phyloP scores from a whole-genome alignment of 257 asterid species.

The Thymus mandschuricus region DNA sequence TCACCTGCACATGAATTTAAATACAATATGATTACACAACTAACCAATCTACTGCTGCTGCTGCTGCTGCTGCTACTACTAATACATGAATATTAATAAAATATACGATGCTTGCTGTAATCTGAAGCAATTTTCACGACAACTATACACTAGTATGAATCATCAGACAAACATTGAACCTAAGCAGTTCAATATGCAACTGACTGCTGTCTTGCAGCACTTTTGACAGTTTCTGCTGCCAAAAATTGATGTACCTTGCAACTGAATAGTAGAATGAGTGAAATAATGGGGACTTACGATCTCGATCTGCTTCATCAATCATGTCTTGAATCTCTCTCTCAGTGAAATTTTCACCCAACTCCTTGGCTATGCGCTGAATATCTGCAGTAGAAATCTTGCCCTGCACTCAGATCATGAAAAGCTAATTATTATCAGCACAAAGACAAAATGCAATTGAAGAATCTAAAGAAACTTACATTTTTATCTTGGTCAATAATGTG shows the following conservation, averaged over 20 bases:
- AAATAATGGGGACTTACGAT: conserved; percentile 62
- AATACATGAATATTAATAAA: not conserved
- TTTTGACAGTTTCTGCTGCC: not conserved
- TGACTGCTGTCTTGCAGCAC: not conserved
- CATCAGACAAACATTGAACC: not conserved
- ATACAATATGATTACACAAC: no score
- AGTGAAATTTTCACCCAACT: conserved; percentile 77
- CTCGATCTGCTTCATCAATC: conserved; percentile 94
- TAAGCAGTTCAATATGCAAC: not conserved
- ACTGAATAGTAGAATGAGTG: conserved; percentile 1
- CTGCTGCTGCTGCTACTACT: no score
- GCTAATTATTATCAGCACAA: conserved; percentile 25
- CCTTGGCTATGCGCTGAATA: conserved; percentile 79
- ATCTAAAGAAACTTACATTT: conserved; percentile 51
- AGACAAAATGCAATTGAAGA: conserved; percentile 23
- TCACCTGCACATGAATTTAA: conserved; percentile 54
- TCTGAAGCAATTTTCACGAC: not conserved
- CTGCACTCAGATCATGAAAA: conserved; percentile 48
- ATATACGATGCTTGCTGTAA: not conserved
- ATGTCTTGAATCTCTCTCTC: conserved; percentile 85
- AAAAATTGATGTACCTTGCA: not conserved
- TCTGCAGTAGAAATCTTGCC: conserved; percentile 88
- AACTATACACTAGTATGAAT: not conserved
- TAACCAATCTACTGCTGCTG: not conserved
- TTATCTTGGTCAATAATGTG: conserved; percentile 85